Conservation (phyloP, 306 rosid genomes). For the Dalbergia cochinchinensis region DNA sequence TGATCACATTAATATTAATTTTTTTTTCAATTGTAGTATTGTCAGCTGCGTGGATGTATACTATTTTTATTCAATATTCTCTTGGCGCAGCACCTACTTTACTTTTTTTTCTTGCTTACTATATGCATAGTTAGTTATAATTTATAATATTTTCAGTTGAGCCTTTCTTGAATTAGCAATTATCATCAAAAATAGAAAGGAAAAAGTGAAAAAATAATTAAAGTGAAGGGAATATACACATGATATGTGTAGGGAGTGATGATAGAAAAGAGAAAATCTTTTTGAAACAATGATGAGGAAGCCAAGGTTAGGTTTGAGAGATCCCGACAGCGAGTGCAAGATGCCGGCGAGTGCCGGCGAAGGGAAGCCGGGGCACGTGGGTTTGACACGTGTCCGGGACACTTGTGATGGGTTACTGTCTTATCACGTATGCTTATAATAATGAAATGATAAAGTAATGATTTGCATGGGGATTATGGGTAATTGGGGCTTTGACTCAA, state of each 20-base stretch:
- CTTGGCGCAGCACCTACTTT: background rate
- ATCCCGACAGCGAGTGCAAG: conserved; percentile 50
- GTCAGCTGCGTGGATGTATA: conserved; percentile 12
- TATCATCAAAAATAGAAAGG: background rate
- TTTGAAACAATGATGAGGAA: background rate
- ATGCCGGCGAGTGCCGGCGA: conserved; percentile 39
- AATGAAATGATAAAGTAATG: conserved; percentile 50
- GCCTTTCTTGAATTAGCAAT: conserved; percentile 16
- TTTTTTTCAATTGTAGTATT: background rate
- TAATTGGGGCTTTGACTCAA: conserved; percentile 52
- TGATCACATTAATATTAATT: background rate
- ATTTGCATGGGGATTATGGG: conserved; percentile 64
- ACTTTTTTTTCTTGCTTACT: background rate
- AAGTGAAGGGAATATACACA: background rate
- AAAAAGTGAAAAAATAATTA: background rate
- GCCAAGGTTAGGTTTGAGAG: conserved; percentile 24
- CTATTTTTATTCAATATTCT: conserved; percentile 5
- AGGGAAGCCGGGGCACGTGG: conserved; percentile 34
- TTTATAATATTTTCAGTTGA: background rate
- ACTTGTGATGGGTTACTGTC: conserved; percentile 47
- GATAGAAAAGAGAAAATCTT: background rate
- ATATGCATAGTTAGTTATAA: background rate
- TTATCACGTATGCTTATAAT: conserved; percentile 36
- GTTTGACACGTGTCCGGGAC: conserved; percentile 55
- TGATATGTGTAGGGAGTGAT: no score